phyloP scores from a whole-genome alignment of 1,139 yeast genomes.

The Geotrichum klebahnii region DNA sequence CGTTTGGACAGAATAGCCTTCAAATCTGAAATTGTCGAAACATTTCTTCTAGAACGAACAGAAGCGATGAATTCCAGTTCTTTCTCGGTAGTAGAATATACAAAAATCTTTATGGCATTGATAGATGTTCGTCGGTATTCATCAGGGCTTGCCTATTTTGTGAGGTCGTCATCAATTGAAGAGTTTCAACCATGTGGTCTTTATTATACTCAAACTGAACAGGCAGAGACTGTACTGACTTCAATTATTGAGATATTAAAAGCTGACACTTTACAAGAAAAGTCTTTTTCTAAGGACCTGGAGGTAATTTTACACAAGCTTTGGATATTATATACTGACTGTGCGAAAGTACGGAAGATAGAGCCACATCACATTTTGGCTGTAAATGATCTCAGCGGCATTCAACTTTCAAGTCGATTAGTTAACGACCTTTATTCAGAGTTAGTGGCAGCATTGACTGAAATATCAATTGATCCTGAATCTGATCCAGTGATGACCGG shows the following conservation, averaged over 20 bases:
- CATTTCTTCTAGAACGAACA: slow-evolving; percentile 22
- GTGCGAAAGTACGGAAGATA: slow-evolving; percentile 6
- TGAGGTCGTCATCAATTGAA: slow-evolving; percentile 24
- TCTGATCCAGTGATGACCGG: slow-evolving; percentile 10
- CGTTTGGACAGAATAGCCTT: slow-evolving; percentile 24
- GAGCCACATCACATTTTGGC: slow-evolving; percentile 17
- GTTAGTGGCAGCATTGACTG: slow-evolving; percentile 7
- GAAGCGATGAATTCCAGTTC: slow-evolving; percentile 13
- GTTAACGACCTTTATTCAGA: slow-evolving; percentile 13
- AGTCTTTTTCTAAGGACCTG: slow-evolving; percentile 14
- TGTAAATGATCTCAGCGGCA: slow-evolving; percentile 18
- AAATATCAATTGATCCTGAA: slow-evolving; percentile 5
- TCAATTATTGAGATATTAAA: slow-evolving; percentile 23
- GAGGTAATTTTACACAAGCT: slow-evolving; percentile 19
- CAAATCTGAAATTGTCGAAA: slow-evolving; percentile 20
- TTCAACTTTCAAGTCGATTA: slow-evolving; percentile 16
- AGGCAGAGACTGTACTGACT: slow-evolving; percentile 22
- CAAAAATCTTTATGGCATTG: slow-evolving; percentile 23
- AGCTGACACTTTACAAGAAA: slow-evolving; percentile 19
- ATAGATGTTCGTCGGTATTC: slow-evolving; percentile 24
- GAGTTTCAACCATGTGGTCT: slow-evolving; percentile 21
- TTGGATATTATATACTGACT: slow-evolving; percentile 17
- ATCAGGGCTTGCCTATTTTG: slow-evolving; percentile 18
- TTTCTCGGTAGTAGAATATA: slow-evolving; percentile 20
- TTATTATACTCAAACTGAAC: slow-evolving; percentile 22